Conservation (phyloP, 2,329 filamentous ascomycete genomes). For the Decorospora gaudefroyi region DNA sequence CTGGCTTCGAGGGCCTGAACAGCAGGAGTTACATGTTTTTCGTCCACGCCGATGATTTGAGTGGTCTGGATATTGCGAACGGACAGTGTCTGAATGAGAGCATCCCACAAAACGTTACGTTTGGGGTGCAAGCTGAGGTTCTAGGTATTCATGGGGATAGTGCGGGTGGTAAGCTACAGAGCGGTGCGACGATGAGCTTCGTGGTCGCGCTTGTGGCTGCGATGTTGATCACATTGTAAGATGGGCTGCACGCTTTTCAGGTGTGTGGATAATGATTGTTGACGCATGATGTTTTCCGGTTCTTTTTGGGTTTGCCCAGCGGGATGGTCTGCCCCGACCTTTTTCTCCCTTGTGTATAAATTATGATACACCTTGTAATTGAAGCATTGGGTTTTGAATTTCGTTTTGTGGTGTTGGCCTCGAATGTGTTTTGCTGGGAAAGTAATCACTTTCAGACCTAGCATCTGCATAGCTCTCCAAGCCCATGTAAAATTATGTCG, state of each 20-base stretch:
- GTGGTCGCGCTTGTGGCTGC: conserved; percentile 42
- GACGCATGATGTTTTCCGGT: conserved; percentile 1
- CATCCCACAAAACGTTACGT: conserved; percentile 72
- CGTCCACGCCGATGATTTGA: conserved; percentile 69
- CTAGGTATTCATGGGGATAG: conserved; percentile 42
- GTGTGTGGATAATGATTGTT: background rate
- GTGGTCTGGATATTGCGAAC: conserved; percentile 65
- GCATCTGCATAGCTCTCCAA: too few species aligned
- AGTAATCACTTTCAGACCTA: too few species aligned
- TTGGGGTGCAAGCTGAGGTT: conserved; percentile 51
- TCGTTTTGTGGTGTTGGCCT: too few species aligned
- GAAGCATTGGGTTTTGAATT: background rate
- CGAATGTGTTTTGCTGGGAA: too few species aligned
- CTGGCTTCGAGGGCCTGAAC: conserved; percentile 68
- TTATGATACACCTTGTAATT: background rate
- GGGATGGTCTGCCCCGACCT: background rate
- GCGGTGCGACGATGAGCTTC: conserved; percentile 41
- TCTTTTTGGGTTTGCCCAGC: background rate
- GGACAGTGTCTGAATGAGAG: conserved; percentile 69
- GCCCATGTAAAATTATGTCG: too few species aligned
- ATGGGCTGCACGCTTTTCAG: background rate
- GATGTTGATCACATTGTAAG: conserved; percentile 32
- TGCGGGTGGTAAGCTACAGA: conserved; percentile 29
- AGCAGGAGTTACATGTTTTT: conserved; percentile 80
- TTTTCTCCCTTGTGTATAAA: background rate